phyloP scores from a whole-genome alignment of 805 yeast species.

The Saccharomyces jurei region DNA sequence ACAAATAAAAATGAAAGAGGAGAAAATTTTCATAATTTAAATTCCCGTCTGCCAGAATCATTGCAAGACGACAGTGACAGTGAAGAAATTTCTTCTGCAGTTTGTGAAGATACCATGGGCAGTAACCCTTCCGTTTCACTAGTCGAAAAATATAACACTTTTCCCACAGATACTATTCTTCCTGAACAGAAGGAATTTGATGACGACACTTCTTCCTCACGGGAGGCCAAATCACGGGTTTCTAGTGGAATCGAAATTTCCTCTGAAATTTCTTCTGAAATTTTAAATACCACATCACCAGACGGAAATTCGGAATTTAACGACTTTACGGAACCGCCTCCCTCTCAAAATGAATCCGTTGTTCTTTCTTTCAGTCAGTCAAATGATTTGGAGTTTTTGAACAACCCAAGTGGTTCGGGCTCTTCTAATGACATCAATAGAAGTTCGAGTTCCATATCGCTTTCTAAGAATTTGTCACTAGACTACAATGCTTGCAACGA shows the following conservation, averaged over 20 bases:
- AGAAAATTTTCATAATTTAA: neutral
- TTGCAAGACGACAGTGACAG: neutral
- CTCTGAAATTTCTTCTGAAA: neutral
- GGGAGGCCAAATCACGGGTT: neutral
- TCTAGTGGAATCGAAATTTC: neutral
- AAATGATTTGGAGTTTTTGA: conserved; percentile 2
- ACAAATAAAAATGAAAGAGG: neutral
- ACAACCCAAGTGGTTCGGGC: conserved; percentile 7
- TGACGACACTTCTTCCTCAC: neutral
- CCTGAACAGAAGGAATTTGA: neutral
- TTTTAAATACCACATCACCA: neutral
- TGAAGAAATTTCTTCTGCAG: neutral
- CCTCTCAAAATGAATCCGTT: neutral
- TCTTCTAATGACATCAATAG: conserved; percentile 3
- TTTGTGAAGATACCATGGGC: neutral
- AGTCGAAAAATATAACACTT: neutral
- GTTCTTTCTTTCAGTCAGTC: neutral
- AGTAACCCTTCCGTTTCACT: neutral
- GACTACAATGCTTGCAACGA: neutral
- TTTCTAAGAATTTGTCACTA: neutral
- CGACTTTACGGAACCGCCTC: neutral
- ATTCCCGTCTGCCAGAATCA: neutral
- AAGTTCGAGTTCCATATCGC: neutral
- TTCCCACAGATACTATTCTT: neutral
- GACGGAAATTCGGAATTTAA: neutral